Conservation (phyloP, 2,329 filamentous ascomycete genomes). For the Drechslera avenae region DNA sequence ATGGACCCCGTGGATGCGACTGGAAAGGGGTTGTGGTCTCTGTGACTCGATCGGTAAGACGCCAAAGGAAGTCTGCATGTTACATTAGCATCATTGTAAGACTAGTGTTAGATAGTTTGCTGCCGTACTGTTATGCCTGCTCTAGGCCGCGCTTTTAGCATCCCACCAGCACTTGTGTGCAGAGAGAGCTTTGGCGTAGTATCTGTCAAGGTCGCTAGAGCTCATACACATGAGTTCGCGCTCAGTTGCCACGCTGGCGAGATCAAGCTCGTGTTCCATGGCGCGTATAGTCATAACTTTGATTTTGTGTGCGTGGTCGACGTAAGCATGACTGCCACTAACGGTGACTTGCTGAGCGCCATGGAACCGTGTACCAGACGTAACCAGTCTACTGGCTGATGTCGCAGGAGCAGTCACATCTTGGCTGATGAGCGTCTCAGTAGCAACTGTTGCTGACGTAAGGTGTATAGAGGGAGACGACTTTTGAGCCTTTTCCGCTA, state of each 20-base stretch:
- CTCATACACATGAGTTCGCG: conserved; percentile 11
- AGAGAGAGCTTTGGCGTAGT: conserved; percentile 1
- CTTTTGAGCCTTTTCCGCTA: too few relatives aligned
- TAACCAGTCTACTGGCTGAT: too few relatives aligned
- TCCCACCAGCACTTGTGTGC: conserved; percentile 16
- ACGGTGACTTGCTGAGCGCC: not conserved
- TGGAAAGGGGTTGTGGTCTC: too few relatives aligned
- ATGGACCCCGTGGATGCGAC: too few relatives aligned
- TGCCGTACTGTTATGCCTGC: not conserved
- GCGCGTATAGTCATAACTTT: conserved; percentile 4
- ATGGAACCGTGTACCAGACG: too few relatives aligned
- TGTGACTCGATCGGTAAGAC: too few relatives aligned
- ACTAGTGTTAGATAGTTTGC: not conserved
- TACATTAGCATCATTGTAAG: not conserved
- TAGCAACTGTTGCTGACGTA: too few relatives aligned
- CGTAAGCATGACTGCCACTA: too few relatives aligned
- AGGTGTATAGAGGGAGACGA: too few relatives aligned
- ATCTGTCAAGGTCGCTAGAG: conserved; percentile 5
- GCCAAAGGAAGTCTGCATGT: too few relatives aligned
- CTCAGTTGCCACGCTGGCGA: conserved; percentile 9
- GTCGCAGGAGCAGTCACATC: too few relatives aligned
- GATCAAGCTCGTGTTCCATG: conserved; percentile 22
- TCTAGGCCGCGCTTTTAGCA: not conserved
- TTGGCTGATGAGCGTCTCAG: too few relatives aligned
- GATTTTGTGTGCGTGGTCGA: not conserved